phyloP scores from a whole-genome alignment of 2,329 filamentous ascomycete species.

The Paradendryphiella salina region DNA sequence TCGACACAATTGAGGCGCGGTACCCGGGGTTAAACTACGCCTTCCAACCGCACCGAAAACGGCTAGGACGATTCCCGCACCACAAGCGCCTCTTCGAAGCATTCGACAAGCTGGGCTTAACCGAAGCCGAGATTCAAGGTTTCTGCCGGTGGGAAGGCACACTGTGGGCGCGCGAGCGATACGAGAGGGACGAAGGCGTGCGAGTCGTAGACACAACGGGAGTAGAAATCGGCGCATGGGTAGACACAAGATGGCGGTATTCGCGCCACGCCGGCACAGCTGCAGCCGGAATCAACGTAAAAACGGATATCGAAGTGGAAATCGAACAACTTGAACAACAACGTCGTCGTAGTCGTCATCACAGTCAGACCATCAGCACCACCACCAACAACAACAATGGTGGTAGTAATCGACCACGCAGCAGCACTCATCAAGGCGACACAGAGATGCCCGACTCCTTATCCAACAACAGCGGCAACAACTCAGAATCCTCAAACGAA shows the following conservation, averaged over 20 bases:
- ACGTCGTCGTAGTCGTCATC: not conserved
- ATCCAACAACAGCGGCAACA: not conserved
- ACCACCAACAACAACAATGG: not conserved
- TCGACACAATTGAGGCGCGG: slow-evolving; percentile 77
- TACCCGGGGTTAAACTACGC: slow-evolving; percentile 82
- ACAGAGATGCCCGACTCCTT: slow-evolving; percentile 15
- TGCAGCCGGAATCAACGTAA: slow-evolving; percentile 44
- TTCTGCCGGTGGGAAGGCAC: slow-evolving; percentile 84
- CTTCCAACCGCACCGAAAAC: slow-evolving; percentile 71
- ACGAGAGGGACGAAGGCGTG: slow-evolving; percentile 73
- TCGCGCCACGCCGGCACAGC: not conserved
- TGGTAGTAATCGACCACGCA: not conserved
- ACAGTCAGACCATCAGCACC: not conserved
- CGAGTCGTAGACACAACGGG: slow-evolving; percentile 71
- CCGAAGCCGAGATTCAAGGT: slow-evolving; percentile 67
- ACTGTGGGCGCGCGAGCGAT: slow-evolving; percentile 79
- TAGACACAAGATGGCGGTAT: slow-evolving; percentile 43
- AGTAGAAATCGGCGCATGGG: slow-evolving; percentile 67
- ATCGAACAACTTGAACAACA: slow-evolving; percentile 36
- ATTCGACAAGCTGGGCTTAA: slow-evolving; percentile 71
- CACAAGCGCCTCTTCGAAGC: slow-evolving; percentile 75
- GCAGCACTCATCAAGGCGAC: not conserved
- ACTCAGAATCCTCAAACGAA: not conserved
- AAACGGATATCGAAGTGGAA: slow-evolving; percentile 49
- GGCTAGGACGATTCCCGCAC: slow-evolving; percentile 76